Base-by-base conservation (phyloP, 345 rosid genomes). In the Syzygium aromaticum region DNA sequence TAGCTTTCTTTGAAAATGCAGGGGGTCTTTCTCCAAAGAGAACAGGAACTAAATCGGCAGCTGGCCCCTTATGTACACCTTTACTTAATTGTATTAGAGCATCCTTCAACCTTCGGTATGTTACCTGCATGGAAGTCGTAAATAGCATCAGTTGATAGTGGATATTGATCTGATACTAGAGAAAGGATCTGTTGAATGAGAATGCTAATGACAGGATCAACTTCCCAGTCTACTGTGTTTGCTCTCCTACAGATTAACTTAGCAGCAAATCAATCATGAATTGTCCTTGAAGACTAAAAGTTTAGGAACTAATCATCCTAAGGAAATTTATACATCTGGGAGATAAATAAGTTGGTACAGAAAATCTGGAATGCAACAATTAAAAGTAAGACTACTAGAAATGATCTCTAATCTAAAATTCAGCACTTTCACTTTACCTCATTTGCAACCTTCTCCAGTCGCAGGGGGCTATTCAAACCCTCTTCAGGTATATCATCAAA, bases 401-500 rank as follows among this genome's bases (percentile, higher is more conserved):
- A 86, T 43, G 82, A 73, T 73, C 49, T 73, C 56, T 17, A 30
- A 86, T 52, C 11, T 52, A 64, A 67, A 43, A 8, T 38, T 38
- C 11, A 40, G 53, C 78, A 54, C 16, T 54, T 28, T 80, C 2
- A 40, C 67, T 53, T n/a, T 84, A 94, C 99, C 97, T 98, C 99
- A 89, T 98, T 98, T 5, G 99, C 95, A 87, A 98, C 93, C 88
- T 98, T 98, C 89, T 98, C 99, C 78, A 98, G 89, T 52, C 99
- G 93, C 38, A 98, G 87, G 49, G 98, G 92, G 89, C 94, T 92
- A 88, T 93, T 94, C 84, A 95, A 87, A 82, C 99, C 99, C 84
- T 98, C 99, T 86, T 98, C 99, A 14, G 98, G 99, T 30, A 98
- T 57, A 89, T 96, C 99, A 88, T 95, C 98, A 59, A 96, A 98